Base-by-base conservation (phyloP, 306 rosid genomes). In the Vachellia pachyceras region DNA sequence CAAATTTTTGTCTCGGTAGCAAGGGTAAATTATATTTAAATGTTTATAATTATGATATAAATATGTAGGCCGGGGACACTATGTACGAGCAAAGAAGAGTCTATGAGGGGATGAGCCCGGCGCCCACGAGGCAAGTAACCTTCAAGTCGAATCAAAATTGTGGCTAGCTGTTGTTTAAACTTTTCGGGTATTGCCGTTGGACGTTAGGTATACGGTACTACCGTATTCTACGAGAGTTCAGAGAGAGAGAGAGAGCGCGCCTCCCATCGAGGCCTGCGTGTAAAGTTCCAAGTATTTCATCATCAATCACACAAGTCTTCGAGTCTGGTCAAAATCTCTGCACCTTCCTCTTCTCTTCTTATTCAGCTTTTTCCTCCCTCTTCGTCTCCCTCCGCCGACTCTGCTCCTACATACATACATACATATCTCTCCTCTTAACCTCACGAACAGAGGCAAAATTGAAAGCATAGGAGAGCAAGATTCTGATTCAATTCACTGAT, bases 161-260 rank as follows among this genome's bases (percentile, higher is more conserved):
- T n/a, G 13, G 42, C 80, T 11, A 40, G 20, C 58, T 72, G 83
- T 73, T 69, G 49, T 65, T 12, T 72, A 22, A 57, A 66, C 67
- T 46, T 82, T 88, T 80, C 60, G 79, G 87, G 87, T 82, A 82
- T 84, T 72, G 89, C 86, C 81, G 90, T 86, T 69, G 70, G 63
- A 46, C 41, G 3, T 47, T 42, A 66, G 40, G 39, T 29, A 5
- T 60, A 29, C 17, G 1, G 37, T 58, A 20, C n/a, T 29, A 44
- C 47, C 47, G 47, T n/a, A 36, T 40, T 0, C 12, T 61, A 5
- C 40, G 6, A 10, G 18, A 13, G 68, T 25, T 61, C 12, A 3
- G 18, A 5, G 3, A 11, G 67, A 12, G 39, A 3, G 3, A 10
- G 17, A 11, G 17, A 29, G 33, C 1, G 33, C 1, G 33, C 40